These are phyloP conservation scores for Penicillium psychrofluorescens DNA, from an alignment of 495 filamentous ascomycete species.

Conservation along the genomic window DNA sequence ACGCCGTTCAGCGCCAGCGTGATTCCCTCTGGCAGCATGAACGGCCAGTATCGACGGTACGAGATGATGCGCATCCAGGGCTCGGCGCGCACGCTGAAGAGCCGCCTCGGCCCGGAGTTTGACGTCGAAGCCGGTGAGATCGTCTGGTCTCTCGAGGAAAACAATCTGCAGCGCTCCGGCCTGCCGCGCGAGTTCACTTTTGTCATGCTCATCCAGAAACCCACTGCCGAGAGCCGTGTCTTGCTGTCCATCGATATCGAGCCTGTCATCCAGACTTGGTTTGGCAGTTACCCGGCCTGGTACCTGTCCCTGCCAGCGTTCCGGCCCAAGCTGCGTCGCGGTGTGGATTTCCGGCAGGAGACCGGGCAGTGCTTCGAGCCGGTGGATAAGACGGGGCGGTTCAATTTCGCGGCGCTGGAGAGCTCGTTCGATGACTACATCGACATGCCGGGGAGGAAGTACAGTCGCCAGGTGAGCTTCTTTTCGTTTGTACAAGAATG, in stretches of 20 bases:
- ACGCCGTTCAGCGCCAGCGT: slow-evolving; percentile 37
- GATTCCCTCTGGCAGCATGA: slow-evolving; percentile 32
- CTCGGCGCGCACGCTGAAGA: slow-evolving; percentile 34
- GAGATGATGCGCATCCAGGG: slow-evolving; percentile 51
- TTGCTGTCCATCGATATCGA: slow-evolving; percentile 30
- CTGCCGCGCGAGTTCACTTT: slow-evolving; percentile 51
- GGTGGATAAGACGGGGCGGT: slow-evolving; percentile 16
- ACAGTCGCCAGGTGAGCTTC: slow-evolving; percentile 22
- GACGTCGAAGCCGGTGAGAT: slow-evolving; percentile 39
- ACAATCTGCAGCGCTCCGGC: slow-evolving; percentile 41
- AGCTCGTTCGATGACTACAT: slow-evolving; percentile 37
- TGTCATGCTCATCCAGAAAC: slow-evolving; percentile 43
- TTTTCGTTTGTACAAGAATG: background rate
- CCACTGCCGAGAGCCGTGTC: slow-evolving; percentile 19
- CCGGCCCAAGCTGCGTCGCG: slow-evolving; percentile 16
- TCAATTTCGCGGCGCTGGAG: slow-evolving; percentile 33
- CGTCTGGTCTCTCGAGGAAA: slow-evolving; percentile 48
- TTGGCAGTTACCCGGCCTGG: slow-evolving; percentile 25
- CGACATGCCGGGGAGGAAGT: slow-evolving; percentile 32
- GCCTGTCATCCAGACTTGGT: slow-evolving; percentile 29
- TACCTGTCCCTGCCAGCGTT: slow-evolving; percentile 22
- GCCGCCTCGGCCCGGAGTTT: slow-evolving; percentile 21
- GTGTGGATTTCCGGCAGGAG: slow-evolving; percentile 27
- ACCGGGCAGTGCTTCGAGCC: slow-evolving; percentile 35
- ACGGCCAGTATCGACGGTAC: slow-evolving; percentile 35